phyloP scores from a whole-genome alignment of 768 basidiomycete genomes.

The Mycena filopes region DNA sequence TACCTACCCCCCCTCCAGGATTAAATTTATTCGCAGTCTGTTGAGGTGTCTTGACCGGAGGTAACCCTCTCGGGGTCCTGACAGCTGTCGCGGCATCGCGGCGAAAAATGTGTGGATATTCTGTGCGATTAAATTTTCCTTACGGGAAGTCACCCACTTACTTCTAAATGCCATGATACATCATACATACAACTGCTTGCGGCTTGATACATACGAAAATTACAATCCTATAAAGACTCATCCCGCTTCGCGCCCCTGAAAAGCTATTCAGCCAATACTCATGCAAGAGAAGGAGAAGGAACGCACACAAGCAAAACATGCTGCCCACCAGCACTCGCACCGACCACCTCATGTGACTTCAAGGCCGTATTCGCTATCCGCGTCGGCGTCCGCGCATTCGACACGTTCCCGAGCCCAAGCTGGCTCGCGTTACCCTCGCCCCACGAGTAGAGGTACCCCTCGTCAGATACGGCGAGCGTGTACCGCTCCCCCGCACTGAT shows the following conservation, averaged over 20 bases:
- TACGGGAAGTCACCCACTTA: too few species aligned
- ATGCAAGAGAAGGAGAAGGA: not conserved
- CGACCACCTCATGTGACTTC: constrained; percentile 12
- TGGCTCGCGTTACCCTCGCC: constrained; percentile 32
- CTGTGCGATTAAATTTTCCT: too few species aligned
- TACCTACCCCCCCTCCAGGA: too few species aligned
- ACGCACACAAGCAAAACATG: constrained; percentile 26
- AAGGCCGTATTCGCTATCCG: constrained; percentile 24
- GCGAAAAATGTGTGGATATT: too few species aligned
- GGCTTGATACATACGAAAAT: too few species aligned
- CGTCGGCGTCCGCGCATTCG: constrained; percentile 28
- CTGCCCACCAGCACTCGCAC: constrained; percentile 30
- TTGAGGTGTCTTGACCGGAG: too few species aligned
- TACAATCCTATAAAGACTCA: constrained; percentile 1
- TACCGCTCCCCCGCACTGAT: constrained; percentile 29
- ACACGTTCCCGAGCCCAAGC: constrained; percentile 28
- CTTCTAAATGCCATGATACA: too few species aligned
- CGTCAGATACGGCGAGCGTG: constrained; percentile 25
- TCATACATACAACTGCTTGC: too few species aligned
- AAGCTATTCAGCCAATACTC: not conserved
- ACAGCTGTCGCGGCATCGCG: too few species aligned
- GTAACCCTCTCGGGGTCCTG: too few species aligned
- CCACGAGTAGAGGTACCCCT: constrained; percentile 28
- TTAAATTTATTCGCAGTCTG: too few species aligned
- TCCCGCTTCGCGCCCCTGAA: constrained; percentile 15